Percentiles rank a stretch among this genome's conserved stretches.
Conservation (phyloP, 106 monocot genomes). For the Allium cepa region DNA sequence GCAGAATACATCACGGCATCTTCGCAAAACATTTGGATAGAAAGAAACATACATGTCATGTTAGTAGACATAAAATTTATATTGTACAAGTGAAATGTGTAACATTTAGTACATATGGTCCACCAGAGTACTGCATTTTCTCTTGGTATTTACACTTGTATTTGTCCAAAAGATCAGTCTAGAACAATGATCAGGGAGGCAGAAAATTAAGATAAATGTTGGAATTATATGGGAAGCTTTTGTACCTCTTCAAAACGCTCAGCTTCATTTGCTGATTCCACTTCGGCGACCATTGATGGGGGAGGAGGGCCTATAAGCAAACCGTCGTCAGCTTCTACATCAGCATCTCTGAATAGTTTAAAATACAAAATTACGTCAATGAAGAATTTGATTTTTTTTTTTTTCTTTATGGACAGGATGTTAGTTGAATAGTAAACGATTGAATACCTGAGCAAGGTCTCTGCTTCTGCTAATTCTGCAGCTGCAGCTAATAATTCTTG, state of each 20-base stretch:
- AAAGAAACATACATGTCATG: too few relatives aligned
- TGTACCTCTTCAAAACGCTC: constrained; percentile 98
- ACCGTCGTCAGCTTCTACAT: constrained; percentile 50
- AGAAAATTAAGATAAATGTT: too few relatives aligned
- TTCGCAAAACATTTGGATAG: too few relatives aligned
- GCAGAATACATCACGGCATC: too few relatives aligned
- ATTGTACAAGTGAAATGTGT: too few relatives aligned
- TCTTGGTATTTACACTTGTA: too few relatives aligned
- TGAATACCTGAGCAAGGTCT: constrained; percentile 55
- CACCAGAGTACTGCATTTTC: too few relatives aligned
- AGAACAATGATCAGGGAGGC: too few relatives aligned
- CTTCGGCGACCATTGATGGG: constrained; percentile 86
- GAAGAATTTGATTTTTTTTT: neutral
- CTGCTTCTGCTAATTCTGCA: constrained; percentile 83
- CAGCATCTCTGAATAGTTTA: constrained; percentile 61
- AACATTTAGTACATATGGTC: too few relatives aligned
- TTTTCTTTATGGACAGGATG: too few relatives aligned
- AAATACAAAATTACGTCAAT: constrained; percentile 20
- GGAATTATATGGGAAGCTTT: neutral
- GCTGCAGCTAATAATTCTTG: constrained; percentile 87
- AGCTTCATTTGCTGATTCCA: constrained; percentile 93
- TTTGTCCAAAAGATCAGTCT: too few relatives aligned
- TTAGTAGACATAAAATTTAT: too few relatives aligned
- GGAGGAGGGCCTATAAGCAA: constrained; percentile 98
- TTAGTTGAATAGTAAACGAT: neutral